phyloP scores from a whole-genome alignment of 2,329 filamentous ascomycete genomes.

The Botrytis fragariae region DNA sequence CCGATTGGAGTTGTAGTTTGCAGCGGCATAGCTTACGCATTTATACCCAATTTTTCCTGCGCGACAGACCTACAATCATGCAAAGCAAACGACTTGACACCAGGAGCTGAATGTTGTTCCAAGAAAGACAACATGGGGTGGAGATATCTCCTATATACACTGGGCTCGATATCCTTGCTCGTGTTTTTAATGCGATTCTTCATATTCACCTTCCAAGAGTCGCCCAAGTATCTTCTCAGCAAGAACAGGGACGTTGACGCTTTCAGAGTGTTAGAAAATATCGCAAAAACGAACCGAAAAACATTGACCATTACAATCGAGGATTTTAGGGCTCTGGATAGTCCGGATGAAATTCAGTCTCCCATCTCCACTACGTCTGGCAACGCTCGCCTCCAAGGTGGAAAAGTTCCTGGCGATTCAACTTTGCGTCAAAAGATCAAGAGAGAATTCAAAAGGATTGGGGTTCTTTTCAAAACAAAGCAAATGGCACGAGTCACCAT shows the following conservation, averaged over 20 bases:
- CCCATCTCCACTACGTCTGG: neutral
- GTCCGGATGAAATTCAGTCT: neutral
- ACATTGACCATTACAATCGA: slow-evolving; percentile 15
- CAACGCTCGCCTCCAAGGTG: neutral
- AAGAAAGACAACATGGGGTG: slow-evolving; percentile 54
- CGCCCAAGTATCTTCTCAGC: slow-evolving; percentile 57
- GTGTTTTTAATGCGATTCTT: slow-evolving; percentile 56
- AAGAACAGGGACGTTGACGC: slow-evolving; percentile 53
- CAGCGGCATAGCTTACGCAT: slow-evolving; percentile 31
- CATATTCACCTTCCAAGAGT: slow-evolving; percentile 56
- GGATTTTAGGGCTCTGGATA: slow-evolving; percentile 9
- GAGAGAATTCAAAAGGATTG: slow-evolving; percentile 44
- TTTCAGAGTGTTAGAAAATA: slow-evolving; percentile 52
- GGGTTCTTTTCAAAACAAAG: slow-evolving; percentile 44
- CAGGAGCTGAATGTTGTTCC: slow-evolving; percentile 31
- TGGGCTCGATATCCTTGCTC: slow-evolving; percentile 53
- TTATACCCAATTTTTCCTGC: slow-evolving; percentile 30
- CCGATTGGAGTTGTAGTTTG: slow-evolving; percentile 32
- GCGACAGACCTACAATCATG: slow-evolving; percentile 22
- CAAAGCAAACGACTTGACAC: slow-evolving; percentile 27
- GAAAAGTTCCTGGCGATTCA: neutral
- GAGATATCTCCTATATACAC: slow-evolving; percentile 55
- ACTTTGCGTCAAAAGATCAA: neutral
- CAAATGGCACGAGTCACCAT: slow-evolving; percentile 46
- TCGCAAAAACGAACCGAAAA: slow-evolving; percentile 49